These are phyloP conservation scores for Fusarium metavorans DNA, from an alignment of 2,329 filamentous ascomycete genomes.

Conservation along the genomic window DNA sequence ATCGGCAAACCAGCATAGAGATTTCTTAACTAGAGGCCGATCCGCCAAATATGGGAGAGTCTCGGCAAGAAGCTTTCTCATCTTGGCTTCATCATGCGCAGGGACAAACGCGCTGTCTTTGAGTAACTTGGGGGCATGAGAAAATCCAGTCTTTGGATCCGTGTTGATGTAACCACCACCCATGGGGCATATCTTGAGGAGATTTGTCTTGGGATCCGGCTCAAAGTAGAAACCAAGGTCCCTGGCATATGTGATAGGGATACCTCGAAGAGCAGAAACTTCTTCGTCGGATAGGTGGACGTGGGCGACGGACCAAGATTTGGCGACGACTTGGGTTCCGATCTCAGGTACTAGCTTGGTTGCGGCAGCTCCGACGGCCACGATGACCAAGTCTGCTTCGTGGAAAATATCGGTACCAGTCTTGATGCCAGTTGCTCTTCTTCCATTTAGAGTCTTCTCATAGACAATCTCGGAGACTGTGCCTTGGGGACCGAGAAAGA, in stretches of 20 bases:
- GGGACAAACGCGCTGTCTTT: conserved; percentile 63
- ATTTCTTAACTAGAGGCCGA: conserved; percentile 65
- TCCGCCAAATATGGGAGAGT: conserved; percentile 66
- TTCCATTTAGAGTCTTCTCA: conserved; percentile 19
- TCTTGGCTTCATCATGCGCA: conserved; percentile 58
- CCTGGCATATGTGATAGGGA: conserved; percentile 71
- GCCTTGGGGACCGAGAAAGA: conserved; percentile 44
- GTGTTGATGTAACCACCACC: conserved; percentile 68
- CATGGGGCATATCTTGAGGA: conserved; percentile 71
- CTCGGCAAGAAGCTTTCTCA: conserved; percentile 60
- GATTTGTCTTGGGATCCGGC: conserved; percentile 67
- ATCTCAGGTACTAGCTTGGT: conserved; percentile 61
- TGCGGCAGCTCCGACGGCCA: conserved; percentile 64
- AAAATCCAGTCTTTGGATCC: conserved; percentile 47
- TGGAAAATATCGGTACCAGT: conserved; percentile 25
- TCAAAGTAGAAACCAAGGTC: conserved; percentile 76
- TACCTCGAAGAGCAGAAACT: conserved; percentile 63
- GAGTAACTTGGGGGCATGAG: conserved; percentile 50
- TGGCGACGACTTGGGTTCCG: conserved; percentile 64
- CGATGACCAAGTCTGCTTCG: conserved; percentile 57
- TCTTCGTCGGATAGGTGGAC: conserved; percentile 68
- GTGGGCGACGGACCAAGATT: conserved; percentile 71
- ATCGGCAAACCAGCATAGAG: conserved; percentile 73
- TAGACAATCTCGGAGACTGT: conserved; percentile 42
- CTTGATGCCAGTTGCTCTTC: conserved; percentile 28